Base-by-base conservation (phyloP, 1,284 basidiomycete genomes). In the Exsudoporus floridanus region DNA sequence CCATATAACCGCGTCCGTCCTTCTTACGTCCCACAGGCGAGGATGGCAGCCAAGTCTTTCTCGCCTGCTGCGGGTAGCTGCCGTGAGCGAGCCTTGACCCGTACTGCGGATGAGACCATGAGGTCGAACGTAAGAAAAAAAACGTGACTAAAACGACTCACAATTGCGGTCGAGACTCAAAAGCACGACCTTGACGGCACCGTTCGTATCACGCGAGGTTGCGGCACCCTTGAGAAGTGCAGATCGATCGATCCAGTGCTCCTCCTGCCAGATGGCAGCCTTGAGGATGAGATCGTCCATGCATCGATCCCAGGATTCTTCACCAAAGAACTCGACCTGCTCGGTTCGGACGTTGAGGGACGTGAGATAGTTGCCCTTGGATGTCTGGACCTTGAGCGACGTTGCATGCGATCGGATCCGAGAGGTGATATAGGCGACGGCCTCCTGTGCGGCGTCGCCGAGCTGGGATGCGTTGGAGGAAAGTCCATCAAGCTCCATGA, bases 211-310 rank as follows among this genome's bases (percentile, higher is more conserved):
- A 42, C 69, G 63, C 3, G 67, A 57, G 9, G 63, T 58, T 13
- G 60, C 63, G 34, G 64, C 63, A 25, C 69, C 70, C 48, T 82
- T 81, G 47, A 96, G 77, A 66, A 92, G 74, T 18, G 75, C 74
- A 0, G 90, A 86, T 13, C 94, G 84, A 72, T 97, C 92, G 21
- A 87, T 77, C 84, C 94, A 98, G 65, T 98, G 92, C 43, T 93
- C 88, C 47, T 88, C 82, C 68, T 98, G 96, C 91, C 94, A 98
- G 43, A 88, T 78, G 10, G 92, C 92, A 19, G 94, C 90, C 62
- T 90, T 87, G 38, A 99, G 79, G 56, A 98, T 98, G 47, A 97
- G 79, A 66, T 98, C 95, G 69, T 99, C 96, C 87, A 98, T 94
- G 55, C 82, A 92, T 31, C 89, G 78, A 45, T 90, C 90, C 70